These are phyloP conservation scores for Vigna radiata DNA, from an alignment of 306 rosid species.

Conservation along the genomic window DNA sequence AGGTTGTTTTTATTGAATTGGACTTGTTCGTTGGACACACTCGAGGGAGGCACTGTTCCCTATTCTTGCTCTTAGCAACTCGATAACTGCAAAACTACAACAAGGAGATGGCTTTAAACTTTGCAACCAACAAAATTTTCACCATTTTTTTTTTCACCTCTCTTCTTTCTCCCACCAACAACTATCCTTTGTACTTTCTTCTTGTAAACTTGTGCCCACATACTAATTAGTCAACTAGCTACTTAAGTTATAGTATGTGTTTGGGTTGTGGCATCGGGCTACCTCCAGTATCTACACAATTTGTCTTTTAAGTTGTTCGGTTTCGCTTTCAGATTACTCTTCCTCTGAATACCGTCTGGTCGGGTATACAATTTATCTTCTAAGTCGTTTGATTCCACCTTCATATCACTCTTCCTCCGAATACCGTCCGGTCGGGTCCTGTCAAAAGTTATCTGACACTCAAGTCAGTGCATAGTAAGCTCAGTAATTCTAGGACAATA, in stretches of 20 bases:
- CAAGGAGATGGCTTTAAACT: constrained; percentile 59
- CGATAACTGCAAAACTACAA: constrained; percentile 84
- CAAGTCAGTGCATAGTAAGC: no score
- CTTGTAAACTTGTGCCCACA: constrained; percentile 67
- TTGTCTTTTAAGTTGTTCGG: no score
- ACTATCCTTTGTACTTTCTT: constrained; percentile 68
- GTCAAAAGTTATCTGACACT: no score
- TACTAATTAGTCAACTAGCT: constrained; percentile 57
- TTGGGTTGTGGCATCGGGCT: no score
- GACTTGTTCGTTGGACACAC: constrained; percentile 74
- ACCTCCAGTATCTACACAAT: no score
- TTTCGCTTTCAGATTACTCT: no score
- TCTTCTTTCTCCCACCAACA: constrained; percentile 54
- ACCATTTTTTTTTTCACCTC: constrained; percentile 34
- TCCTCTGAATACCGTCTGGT: no score
- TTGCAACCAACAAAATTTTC: constrained; percentile 34
- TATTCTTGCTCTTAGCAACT: constrained; percentile 66
- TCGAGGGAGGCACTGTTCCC: constrained; percentile 56
- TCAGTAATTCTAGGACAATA: no score
- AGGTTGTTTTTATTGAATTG: constrained; percentile 76
- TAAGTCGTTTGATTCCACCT: no score
- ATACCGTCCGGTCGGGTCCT: no score
- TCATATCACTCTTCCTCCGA: no score
- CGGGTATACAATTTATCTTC: no score
- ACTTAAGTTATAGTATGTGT: neutral